Evolutionary conservation across 139 green algal species (phyloP).

Genomic region (Gonium pectorale): DNA sequence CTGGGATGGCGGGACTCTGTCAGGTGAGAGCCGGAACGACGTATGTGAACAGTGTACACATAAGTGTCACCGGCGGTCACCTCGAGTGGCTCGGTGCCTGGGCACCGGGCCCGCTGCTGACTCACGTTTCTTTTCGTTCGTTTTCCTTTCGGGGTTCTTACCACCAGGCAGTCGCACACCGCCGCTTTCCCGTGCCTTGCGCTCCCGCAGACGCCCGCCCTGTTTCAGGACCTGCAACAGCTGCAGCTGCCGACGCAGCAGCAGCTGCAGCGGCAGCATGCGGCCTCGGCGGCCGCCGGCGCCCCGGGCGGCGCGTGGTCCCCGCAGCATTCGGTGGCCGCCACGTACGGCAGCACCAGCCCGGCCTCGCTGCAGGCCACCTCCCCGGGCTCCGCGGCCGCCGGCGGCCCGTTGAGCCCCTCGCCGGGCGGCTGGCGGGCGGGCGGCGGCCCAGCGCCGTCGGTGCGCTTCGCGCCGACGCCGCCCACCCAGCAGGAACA

Average conservation of each 20-base stretch:
- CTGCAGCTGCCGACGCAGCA: neutral
- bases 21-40: too few relatives aligned
- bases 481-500: too few relatives aligned
- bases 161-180: neutral
- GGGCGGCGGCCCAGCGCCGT: neutral
- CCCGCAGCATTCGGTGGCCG: neutral
- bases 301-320: too few relatives aligned
- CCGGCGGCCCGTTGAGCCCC: neutral
- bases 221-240: neutral
- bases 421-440: neutral
- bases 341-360: neutral
- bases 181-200: neutral
- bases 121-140: neutral
- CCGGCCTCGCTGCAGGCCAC: neutral
- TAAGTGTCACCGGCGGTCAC: neutral
- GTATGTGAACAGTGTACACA: too few relatives aligned
- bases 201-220: neutral
- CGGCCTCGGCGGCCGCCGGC: neutral
- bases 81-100: neutral
- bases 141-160: too few relatives aligned
- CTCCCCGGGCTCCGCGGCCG: neutral
- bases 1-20: too few relatives aligned
- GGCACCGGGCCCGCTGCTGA: neutral
- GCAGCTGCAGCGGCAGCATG: neutral
- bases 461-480: too few relatives aligned